Conservation (phyloP, 1,284 basidiomycete genomes). For the Lentinula novae-zelandiae region DNA sequence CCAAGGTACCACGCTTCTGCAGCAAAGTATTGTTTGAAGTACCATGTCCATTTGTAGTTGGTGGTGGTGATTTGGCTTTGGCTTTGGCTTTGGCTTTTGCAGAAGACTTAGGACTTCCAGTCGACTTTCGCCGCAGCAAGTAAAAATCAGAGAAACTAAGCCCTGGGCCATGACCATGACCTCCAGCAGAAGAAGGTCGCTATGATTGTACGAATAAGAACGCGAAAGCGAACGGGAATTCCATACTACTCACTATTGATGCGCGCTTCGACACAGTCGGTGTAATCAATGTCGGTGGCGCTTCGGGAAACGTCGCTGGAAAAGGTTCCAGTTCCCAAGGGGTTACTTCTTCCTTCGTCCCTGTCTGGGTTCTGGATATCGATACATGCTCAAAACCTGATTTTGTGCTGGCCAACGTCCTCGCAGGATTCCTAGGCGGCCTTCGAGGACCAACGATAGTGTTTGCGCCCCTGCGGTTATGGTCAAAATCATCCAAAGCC, state of each 20-base stretch:
- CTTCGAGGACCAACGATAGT: background rate
- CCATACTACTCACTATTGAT: background rate
- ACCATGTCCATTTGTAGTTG: background rate
- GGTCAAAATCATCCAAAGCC: background rate
- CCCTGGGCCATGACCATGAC: slow-evolving; percentile 3
- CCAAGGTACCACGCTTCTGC: slow-evolving; percentile 7
- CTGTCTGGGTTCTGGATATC: slow-evolving; percentile 22
- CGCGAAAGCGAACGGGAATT: background rate
- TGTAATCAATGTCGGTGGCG: background rate
- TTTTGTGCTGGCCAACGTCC: background rate
- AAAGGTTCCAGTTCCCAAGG: slow-evolving; percentile 38
- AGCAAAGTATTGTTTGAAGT: background rate
- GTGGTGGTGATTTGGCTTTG: background rate
- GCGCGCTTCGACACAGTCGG: background rate
- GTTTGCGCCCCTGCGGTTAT: background rate
- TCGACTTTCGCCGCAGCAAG: slow-evolving; percentile 17
- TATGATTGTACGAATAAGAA: background rate
- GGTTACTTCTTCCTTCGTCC: slow-evolving; percentile 28
- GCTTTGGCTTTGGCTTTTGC: slow-evolving; percentile 7
- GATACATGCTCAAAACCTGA: slow-evolving; percentile 7
- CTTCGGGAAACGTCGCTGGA: slow-evolving; percentile 19
- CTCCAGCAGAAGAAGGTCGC: slow-evolving; percentile 12
- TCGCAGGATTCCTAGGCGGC: slow-evolving; percentile 24
- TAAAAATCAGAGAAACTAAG: slow-evolving; percentile 14
- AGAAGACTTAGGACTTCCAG: slow-evolving; percentile 11